Evolutionary conservation across 495 filamentous ascomycete species (phyloP).

Genomic region (Tuber umbilicatum): DNA sequence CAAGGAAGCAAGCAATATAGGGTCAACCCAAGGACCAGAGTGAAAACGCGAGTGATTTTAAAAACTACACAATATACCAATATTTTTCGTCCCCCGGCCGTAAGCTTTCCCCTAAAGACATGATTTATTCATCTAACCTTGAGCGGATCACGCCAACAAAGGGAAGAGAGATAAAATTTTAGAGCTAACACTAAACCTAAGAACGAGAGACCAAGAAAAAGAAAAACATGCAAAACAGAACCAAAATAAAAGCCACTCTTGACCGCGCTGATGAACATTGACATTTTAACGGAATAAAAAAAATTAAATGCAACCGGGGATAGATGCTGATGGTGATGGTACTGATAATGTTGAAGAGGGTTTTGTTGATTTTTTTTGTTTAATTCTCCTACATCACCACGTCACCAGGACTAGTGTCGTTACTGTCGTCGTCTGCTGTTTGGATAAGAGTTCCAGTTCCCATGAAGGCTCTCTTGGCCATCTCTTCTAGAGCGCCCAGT

Average conservation of each 20-base stretch:
- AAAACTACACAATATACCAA: background rate
- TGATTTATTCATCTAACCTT: constrained; percentile 1
- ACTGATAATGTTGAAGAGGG: background rate
- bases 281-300: background rate
- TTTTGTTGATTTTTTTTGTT: background rate
- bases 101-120: background rate
- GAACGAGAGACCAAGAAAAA: background rate
- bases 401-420: background rate
- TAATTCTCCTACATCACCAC: background rate
- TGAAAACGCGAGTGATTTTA: background rate
- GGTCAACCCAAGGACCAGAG: background rate
- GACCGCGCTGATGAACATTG: background rate
- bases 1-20: background rate
- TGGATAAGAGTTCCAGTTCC: constrained; percentile 22
- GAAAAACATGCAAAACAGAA: background rate
- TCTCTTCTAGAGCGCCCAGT: constrained; percentile 60
- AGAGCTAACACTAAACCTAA: background rate
- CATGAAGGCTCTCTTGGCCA: constrained; percentile 65
- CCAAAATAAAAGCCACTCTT: background rate
- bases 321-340: background rate
- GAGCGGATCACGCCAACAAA: background rate
- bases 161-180: background rate
- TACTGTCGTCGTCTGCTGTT: constrained; percentile 2
- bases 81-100: background rate
- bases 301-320: background rate